Percentiles rank a stretch among this genome's conserved stretches.
phyloP scores from a whole-genome alignment of 345 rosid genomes.

The Theobroma cacao region DNA sequence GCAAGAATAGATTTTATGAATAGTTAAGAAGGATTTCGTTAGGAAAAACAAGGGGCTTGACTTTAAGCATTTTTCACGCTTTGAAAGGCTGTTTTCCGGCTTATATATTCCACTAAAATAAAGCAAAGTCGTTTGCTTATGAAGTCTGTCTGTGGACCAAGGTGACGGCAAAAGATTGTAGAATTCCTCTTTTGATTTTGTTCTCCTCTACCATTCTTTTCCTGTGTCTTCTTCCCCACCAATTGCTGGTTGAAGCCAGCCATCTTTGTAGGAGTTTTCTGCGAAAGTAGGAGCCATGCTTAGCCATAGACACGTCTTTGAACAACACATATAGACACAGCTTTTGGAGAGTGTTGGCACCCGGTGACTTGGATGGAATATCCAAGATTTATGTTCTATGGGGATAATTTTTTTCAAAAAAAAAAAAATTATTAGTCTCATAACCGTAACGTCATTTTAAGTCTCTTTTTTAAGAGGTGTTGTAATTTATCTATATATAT shows the following conservation, averaged over 20 bases:
- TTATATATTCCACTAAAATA: not conserved
- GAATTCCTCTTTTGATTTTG: not conserved
- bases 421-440: too few species aligned
- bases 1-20: not conserved
- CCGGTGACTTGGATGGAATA: too few species aligned
- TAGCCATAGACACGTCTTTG: not conserved
- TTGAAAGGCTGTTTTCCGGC: not conserved
- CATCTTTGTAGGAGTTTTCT: not conserved
- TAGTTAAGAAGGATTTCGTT: not conserved
- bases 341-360: not conserved
- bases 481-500: too few species aligned
- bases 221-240: not conserved
- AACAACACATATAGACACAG: not conserved
- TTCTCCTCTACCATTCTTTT: not conserved
- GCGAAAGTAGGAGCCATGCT: not conserved
- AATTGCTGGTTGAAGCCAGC: not conserved
- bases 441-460: too few species aligned
- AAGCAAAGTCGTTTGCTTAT: not conserved
- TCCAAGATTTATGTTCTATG: not conserved
- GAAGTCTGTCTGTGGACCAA: not conserved
- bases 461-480: too few species aligned
- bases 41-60: conserved; percentile 1
- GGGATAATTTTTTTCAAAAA: too few species aligned
- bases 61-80: not conserved
- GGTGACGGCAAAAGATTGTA: not conserved